phyloP scores from a whole-genome alignment of 495 filamentous ascomycete genomes.

The Neurospora sublineolata region DNA sequence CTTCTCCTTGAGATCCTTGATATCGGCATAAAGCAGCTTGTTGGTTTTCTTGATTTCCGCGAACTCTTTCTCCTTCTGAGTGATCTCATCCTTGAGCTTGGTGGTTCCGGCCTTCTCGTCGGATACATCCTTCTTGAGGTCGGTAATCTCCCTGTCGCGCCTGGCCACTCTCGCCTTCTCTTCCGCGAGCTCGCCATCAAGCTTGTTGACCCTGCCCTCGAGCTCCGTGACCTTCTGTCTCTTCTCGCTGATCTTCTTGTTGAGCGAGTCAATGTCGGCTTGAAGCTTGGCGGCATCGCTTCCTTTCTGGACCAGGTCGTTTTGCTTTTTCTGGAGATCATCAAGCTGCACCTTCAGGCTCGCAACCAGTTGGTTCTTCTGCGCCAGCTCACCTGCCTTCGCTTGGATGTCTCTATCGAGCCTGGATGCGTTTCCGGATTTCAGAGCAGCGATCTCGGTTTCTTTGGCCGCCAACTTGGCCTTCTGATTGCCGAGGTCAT shows the following conservation, averaged over 20 bases:
- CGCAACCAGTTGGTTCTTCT: neutral
- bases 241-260: neutral
- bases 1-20: neutral
- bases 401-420: neutral
- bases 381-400: neutral
- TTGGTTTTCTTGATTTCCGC: neutral
- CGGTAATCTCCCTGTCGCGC: neutral
- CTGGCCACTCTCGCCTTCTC: neutral
- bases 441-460: neutral
- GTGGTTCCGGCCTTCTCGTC: neutral
- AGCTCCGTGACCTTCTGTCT: neutral
- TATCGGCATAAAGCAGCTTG: neutral
- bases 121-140: neutral
- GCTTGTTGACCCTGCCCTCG: neutral
- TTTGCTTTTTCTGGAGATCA: neutral
- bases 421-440: neutral
- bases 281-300: neutral
- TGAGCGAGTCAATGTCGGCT: neutral
- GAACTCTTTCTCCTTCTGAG: neutral
- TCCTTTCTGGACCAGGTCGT: neutral
- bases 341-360: neutral
- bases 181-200: neutral
- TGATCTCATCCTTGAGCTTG: neutral
- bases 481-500: neutral
- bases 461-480: neutral